Evolutionary conservation across 163 green algal species (phyloP).

Genomic region (Smithsoniella earleae): DNA sequence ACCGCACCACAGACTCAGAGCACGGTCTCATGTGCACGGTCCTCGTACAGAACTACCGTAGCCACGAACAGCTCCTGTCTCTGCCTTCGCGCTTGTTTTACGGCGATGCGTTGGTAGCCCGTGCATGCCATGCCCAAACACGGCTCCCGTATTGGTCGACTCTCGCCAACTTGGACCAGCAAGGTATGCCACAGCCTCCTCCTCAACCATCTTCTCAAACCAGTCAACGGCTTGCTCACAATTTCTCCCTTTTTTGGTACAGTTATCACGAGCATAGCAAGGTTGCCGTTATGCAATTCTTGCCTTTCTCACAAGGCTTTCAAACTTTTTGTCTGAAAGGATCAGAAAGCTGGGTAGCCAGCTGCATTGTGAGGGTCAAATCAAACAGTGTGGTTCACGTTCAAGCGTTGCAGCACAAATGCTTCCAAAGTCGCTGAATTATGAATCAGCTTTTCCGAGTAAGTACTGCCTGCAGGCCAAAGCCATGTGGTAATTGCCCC

Average conservation of each 20-base stretch:
- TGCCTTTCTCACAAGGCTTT: slow-evolving; percentile 13
- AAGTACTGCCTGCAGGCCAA: slow-evolving; percentile 12
- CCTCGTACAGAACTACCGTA: slow-evolving; percentile 72
- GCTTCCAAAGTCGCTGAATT: background rate
- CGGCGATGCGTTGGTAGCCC: slow-evolving; percentile 33
- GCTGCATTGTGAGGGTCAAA: too few relatives aligned
- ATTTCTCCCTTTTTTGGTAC: slow-evolving; percentile 23
- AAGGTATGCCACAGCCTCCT: slow-evolving; percentile 33
- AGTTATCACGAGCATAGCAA: background rate
- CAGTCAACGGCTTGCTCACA: too few relatives aligned
- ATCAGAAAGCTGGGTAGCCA: background rate
- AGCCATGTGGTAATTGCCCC: background rate
- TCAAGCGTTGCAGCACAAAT: background rate
- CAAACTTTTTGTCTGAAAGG: background rate
- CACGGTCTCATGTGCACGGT: slow-evolving; percentile 39
- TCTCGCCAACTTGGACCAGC: background rate
- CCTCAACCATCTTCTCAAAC: slow-evolving; percentile 20
- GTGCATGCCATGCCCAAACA: slow-evolving; percentile 19
- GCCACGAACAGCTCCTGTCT: slow-evolving; percentile 52
- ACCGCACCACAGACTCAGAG: slow-evolving; percentile 22
- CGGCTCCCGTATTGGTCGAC: slow-evolving; percentile 20
- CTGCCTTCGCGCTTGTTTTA: slow-evolving; percentile 67
- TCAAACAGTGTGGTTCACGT: background rate
- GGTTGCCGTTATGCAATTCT: slow-evolving; percentile 1
- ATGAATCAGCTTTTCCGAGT: too few relatives aligned